A percentile compares a stretch with the other conserved stretches of the same genome.
Evolutionary conservation across 177 flowering plant species (phyloP).

Genomic region (Telopea speciosissima): DNA sequence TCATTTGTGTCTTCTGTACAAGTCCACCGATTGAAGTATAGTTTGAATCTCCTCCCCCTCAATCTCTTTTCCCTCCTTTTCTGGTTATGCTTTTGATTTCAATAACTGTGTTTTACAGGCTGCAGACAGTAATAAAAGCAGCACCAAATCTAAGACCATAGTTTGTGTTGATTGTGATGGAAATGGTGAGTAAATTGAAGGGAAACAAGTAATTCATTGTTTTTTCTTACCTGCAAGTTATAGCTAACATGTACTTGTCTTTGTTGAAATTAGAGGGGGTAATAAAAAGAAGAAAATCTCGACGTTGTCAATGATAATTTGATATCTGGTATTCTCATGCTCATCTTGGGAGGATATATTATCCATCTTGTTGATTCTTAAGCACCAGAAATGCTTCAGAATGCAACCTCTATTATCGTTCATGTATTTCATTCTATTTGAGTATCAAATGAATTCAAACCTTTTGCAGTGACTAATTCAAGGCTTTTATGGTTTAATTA

Average conservation of each 20-base stretch:
- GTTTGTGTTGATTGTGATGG: constrained; percentile 80
- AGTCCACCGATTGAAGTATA: neutral
- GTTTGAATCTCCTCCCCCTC: neutral
- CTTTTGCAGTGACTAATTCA: too few species aligned
- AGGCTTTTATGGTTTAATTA: too few species aligned
- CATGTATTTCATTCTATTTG: too few species aligned
- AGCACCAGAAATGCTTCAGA: neutral
- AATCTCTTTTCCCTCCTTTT: neutral
- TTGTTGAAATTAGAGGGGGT: too few species aligned
- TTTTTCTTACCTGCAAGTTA: too few species aligned
- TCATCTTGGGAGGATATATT: neutral
- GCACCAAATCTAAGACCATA: constrained; percentile 47
- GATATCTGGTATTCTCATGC: neutral
- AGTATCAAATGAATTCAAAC: too few species aligned
- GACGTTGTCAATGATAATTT: too few species aligned
- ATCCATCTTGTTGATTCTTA: neutral
- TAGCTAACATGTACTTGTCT: too few species aligned
- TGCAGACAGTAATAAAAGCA: constrained; percentile 23
- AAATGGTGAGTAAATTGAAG: constrained; percentile 47
- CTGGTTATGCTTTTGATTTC: neutral
- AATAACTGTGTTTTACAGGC: constrained; percentile 40
- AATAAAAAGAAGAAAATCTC: too few species aligned
- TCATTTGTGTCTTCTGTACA: neutral
- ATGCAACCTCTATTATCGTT: too few species aligned
- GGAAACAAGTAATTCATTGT: neutral